Evolutionary conservation across 1,284 basidiomycete species (phyloP), one percentile per base, ranked within the genome.

Genomic region (Trichosporon ovoides): DNA sequence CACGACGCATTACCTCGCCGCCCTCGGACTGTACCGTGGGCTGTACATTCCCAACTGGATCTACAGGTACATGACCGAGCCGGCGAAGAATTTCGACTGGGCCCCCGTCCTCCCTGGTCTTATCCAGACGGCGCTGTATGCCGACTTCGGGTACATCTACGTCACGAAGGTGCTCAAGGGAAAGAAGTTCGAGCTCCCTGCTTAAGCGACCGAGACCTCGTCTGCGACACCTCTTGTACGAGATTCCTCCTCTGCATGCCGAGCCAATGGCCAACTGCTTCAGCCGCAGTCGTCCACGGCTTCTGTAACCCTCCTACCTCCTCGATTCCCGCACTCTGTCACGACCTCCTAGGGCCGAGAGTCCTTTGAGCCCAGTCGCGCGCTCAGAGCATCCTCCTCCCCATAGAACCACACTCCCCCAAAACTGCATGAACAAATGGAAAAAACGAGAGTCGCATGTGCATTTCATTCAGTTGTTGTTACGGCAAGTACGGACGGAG

Each of bases 1-100:
- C 74, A 98, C 96, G 24, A 98, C 95, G 38, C 95, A 99, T 77
- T 99, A 99, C 77, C 82, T 99, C 59, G 96, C 96, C 38, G 95
- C 95, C 5, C 81, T 98, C 57, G 95, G 95, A n/a, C 81, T 87
- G 9, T 99, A 99, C 78, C 83, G 95, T 63, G 92, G 89, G 0
- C 76, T 98, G 58, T 99, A 99, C 78, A 95, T 98, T 66, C 94
- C 94, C 55, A 99, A 99, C 78, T 99, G 95, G 95, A 92, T 99
- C 78, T 98, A 22, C 67, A 95, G 93, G 72, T 97, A 96, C 80
- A 88, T 88, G 69, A 84, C 86, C 10, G 89, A 95, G 70, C 48
- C 28, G n/a, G n/a, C n/a, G n/a, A n/a, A n/a, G 60, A 78, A 83
- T 58, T 77, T 83, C 56, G 95, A 98, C 78, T 91, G 93, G 33